A percentile compares a stretch with the other conserved stretches of the same genome.
Conservation (phyloP, 176 grass and related monocot genomes). For the Musa itinerans region DNA sequence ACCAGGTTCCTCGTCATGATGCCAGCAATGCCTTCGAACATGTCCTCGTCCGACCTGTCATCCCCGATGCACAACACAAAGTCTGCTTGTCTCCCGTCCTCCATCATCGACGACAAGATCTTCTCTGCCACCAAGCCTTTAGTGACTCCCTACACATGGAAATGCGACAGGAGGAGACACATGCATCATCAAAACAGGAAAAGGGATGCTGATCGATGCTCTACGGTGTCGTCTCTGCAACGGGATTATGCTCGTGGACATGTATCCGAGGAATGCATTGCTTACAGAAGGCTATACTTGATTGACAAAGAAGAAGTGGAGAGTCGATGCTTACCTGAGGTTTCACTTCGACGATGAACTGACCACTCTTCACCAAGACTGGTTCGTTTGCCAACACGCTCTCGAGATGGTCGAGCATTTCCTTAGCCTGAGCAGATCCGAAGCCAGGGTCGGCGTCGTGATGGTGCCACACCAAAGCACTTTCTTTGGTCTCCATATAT, state of each 20-base stretch:
- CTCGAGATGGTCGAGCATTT: constrained; percentile 96
- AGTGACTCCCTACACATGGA: constrained; percentile 58
- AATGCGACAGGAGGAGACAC: constrained; percentile 10
- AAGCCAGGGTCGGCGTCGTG: constrained; percentile 93
- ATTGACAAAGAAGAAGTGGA: not conserved
- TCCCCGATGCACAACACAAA: constrained; percentile 88
- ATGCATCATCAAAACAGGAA: constrained; percentile 1
- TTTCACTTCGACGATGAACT: constrained; percentile 97
- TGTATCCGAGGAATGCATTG: too few relatives aligned
- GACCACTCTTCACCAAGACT: constrained; percentile 90
- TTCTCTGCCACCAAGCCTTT: constrained; percentile 80
- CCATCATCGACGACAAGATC: constrained; percentile 69
- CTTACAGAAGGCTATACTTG: too few relatives aligned
- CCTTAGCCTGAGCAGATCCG: constrained; percentile 88
- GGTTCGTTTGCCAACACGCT: constrained; percentile 95
- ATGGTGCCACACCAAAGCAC: constrained; percentile 93
- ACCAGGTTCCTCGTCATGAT: constrained; percentile 47
- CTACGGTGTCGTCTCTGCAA: too few relatives aligned
- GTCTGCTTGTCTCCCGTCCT: constrained; percentile 53
- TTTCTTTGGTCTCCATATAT: constrained; percentile 73
- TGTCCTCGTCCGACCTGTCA: constrained; percentile 87
- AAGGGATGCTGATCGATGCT: not conserved
- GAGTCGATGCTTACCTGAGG: constrained; percentile 54
- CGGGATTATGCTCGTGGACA: not conserved
- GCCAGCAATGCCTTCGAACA: constrained; percentile 84